Conservation (phyloP, 257 asterid genomes). For the Solanum infundibuliforme region DNA sequence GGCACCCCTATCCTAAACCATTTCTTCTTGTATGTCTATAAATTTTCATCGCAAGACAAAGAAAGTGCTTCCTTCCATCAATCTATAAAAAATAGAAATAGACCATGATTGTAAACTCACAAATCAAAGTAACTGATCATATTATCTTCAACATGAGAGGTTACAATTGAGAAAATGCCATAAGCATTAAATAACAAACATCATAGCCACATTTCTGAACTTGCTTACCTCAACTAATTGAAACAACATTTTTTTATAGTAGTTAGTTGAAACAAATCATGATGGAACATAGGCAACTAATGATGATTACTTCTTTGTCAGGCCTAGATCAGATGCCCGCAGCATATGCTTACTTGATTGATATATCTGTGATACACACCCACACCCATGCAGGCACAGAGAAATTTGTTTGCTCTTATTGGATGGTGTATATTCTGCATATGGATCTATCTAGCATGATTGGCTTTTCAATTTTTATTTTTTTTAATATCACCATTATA, state of each 20-base stretch:
- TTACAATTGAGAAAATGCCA: background rate
- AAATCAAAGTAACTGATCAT: background rate
- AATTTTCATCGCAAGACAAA: background rate
- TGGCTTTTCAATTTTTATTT: too few species aligned
- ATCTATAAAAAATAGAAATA: background rate
- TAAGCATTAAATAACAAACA: background rate
- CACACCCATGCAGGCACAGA: background rate
- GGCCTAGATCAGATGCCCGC: background rate
- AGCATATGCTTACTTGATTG: background rate
- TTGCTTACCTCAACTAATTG: background rate
- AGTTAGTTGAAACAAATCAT: background rate
- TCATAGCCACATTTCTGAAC: background rate
- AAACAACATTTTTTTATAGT: background rate
- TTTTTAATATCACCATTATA: background rate
- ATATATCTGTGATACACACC: background rate
- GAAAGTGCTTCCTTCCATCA: background rate
- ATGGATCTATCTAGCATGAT: background rate
- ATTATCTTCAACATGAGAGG: background rate
- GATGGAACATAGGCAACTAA: background rate
- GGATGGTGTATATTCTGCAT: background rate
- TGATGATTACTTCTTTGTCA: background rate
- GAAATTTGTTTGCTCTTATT: background rate
- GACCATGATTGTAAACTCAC: background rate
- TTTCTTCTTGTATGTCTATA: background rate
- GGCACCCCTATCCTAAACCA: background rate